A percentile compares a stretch with the other conserved stretches of the same genome.
Evolutionary conservation across 108 stramenopile species (phyloP).

Genomic region (Hondaea fermentalgiana): DNA sequence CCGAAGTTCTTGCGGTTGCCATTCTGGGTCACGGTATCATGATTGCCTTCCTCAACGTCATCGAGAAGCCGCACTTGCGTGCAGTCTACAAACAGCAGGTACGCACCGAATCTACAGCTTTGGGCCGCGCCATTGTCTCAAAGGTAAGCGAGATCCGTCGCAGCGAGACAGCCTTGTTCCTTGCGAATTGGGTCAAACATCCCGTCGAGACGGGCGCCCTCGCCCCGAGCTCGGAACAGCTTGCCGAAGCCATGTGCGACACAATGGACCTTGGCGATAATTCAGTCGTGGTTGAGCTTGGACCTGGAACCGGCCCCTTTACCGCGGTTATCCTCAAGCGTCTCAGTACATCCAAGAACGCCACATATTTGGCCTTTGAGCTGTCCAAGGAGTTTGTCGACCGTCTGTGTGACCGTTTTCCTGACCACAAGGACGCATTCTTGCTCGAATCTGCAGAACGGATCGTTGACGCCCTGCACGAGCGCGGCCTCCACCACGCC

Average conservation of each 20-base stretch:
- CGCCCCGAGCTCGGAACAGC: neutral
- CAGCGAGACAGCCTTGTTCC: neutral
- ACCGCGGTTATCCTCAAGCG: neutral
- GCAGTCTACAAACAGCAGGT: conserved; percentile 11
- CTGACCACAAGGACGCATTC: neutral
- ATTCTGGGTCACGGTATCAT: neutral
- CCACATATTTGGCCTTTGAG: conserved; percentile 3
- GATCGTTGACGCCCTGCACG: neutral
- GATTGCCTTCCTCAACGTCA: neutral
- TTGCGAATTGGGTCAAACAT: conserved; percentile 13
- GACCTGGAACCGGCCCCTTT: neutral
- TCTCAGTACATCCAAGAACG: neutral
- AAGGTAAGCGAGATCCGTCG: neutral
- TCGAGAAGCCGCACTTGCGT: neutral
- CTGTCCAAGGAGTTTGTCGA: neutral
- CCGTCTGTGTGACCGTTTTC: neutral
- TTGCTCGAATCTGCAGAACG: neutral
- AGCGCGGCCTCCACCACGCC: neutral
- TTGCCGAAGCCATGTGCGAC: neutral
- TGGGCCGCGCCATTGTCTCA: neutral
- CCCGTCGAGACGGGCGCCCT: conserved; percentile 5
- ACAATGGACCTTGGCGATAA: conserved; percentile 3
- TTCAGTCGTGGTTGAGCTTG: neutral
- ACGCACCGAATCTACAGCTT: neutral
- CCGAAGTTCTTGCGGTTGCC: neutral